Conservation (phyloP, 2,329 filamentous ascomycete genomes). For the Sclerotiophoma versabilis region DNA sequence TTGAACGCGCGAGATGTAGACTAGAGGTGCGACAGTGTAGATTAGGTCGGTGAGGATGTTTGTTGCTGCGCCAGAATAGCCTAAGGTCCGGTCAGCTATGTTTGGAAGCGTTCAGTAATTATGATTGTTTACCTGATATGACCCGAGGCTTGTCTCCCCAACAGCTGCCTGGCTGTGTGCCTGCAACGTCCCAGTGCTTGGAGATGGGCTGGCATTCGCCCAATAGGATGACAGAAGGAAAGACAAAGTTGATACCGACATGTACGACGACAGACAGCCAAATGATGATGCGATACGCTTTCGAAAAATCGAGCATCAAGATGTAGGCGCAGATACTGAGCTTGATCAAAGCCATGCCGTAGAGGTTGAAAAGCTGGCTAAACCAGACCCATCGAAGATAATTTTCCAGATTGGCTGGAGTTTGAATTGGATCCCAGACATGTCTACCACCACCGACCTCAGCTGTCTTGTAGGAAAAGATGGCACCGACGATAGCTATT, state of each 20-base stretch:
- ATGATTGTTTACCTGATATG: conserved; percentile 23
- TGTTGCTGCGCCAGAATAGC: conserved; percentile 34
- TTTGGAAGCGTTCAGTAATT: not conserved
- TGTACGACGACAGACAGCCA: conserved; percentile 32
- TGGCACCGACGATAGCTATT: conserved; percentile 29
- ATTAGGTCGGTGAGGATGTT: conserved; percentile 37
- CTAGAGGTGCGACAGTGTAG: conserved; percentile 32
- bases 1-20: conserved; percentile 35
- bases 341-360: conserved; percentile 39
- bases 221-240: conserved; percentile 31
- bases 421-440: conserved; percentile 34
- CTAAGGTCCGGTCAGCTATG: conserved; percentile 2
- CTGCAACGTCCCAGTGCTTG: conserved; percentile 32
- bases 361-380: conserved; percentile 34
- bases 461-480: conserved; percentile 29
- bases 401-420: conserved; percentile 24
- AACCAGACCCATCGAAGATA: conserved; percentile 33
- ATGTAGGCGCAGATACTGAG: conserved; percentile 40
- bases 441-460: conserved; percentile 30
- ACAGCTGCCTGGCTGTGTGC: conserved; percentile 30
- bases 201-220: conserved; percentile 33
- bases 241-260: conserved; percentile 31
- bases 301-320: conserved; percentile 36
- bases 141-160: conserved; percentile 33
- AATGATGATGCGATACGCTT: conserved; percentile 28